Evolutionary conservation across 345 rosid species (phyloP).

Genomic region (Populus nigra): DNA sequence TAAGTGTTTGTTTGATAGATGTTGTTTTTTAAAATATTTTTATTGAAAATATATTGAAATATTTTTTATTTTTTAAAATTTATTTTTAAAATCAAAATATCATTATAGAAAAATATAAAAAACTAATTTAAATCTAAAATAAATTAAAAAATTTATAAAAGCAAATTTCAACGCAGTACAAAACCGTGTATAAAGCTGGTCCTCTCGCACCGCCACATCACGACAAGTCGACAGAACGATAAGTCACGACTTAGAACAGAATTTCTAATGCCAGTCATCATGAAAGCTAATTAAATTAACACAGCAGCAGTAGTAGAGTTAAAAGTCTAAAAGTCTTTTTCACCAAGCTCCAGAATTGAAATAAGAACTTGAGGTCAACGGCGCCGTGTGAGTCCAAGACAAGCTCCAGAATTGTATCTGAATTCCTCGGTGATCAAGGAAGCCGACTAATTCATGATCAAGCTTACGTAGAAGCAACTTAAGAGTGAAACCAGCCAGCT

Average conservation of each 20-base stretch:
- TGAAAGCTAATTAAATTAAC: background rate
- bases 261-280: background rate
- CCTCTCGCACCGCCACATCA: background rate
- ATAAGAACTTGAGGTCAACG: too few relatives aligned
- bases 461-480: background rate
- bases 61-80: too few relatives aligned
- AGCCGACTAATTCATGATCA: background rate
- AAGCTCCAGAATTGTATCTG: too few relatives aligned
- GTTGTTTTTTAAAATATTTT: too few relatives aligned
- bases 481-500: conserved; percentile 1
- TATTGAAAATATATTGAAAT: too few relatives aligned
- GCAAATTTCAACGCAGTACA: too few relatives aligned
- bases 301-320: background rate
- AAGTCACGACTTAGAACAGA: background rate
- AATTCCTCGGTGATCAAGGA: background rate
- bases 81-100: too few relatives aligned
- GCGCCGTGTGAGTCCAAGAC: too few relatives aligned
- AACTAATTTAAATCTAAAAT: too few relatives aligned
- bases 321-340: background rate
- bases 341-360: background rate
- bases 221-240: background rate
- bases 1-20: too few relatives aligned
- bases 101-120: too few relatives aligned
- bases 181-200: background rate
- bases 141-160: too few relatives aligned